These are phyloP conservation scores for Moelleriella libera DNA, from an alignment of 2,329 filamentous ascomycete species.

Conservation along the genomic window DNA sequence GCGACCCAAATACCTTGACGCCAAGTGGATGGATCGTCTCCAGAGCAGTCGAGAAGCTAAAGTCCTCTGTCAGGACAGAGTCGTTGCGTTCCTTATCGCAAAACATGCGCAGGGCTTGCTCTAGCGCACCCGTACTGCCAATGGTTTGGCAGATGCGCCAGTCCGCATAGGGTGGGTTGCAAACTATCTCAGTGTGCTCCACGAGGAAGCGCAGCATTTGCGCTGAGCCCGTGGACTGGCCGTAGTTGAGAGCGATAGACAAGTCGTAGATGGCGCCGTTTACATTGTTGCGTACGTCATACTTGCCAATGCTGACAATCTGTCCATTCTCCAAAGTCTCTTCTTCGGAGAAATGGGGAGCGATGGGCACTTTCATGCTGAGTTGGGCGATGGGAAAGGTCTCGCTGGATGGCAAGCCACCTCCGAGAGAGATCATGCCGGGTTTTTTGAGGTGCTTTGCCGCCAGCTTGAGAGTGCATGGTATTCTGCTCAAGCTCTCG, in stretches of 20 bases:
- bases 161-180: slow-evolving; percentile 75
- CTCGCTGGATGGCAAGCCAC: slow-evolving; percentile 74
- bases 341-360: slow-evolving; percentile 56
- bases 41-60: slow-evolving; percentile 67
- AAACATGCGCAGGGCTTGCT: slow-evolving; percentile 74
- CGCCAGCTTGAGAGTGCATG: slow-evolving; percentile 68
- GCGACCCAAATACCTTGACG: slow-evolving; percentile 33
- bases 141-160: slow-evolving; percentile 77
- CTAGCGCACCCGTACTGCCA: slow-evolving; percentile 75
- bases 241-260: slow-evolving; percentile 83
- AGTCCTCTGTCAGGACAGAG: slow-evolving; percentile 74
- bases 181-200: slow-evolving; percentile 88
- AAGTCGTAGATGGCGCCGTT: slow-evolving; percentile 49
- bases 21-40: slow-evolving; percentile 43
- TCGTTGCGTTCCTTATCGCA: slow-evolving; percentile 56
- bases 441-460: slow-evolving; percentile 67
- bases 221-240: slow-evolving; percentile 70
- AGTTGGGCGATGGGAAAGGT: slow-evolving; percentile 87
- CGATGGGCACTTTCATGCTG: slow-evolving; percentile 55
- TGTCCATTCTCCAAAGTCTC: slow-evolving; percentile 48
- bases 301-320: slow-evolving; percentile 59
- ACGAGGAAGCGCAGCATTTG: slow-evolving; percentile 84
- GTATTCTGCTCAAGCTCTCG: slow-evolving; percentile 47
- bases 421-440: slow-evolving; percentile 81
- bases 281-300: slow-evolving; percentile 52